These are phyloP conservation scores for Xylaria longipes DNA, from an alignment of 495 filamentous ascomycete genomes.

Conservation along the genomic window DNA sequence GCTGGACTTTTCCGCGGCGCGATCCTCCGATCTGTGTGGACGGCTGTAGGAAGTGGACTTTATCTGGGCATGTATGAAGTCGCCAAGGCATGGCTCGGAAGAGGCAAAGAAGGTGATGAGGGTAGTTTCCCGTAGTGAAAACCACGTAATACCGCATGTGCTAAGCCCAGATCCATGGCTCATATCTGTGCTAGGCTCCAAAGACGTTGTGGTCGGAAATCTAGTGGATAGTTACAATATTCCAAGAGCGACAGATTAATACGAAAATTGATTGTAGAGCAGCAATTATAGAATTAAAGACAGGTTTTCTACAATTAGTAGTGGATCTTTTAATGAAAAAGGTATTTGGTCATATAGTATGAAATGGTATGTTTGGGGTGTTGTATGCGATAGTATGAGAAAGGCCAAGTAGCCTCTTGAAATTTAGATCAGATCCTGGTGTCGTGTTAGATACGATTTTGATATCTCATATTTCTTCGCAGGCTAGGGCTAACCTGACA, in stretches of 20 bases:
- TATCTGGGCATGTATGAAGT: slow-evolving; percentile 89
- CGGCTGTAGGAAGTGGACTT: slow-evolving; percentile 77
- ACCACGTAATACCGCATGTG: neutral
- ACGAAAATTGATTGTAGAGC: neutral
- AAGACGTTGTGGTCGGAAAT: neutral
- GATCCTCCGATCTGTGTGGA: slow-evolving; percentile 76
- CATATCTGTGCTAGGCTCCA: slow-evolving; percentile 1
- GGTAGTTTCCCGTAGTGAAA: slow-evolving; percentile 15
- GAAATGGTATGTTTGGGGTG: neutral
- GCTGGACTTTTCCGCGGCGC: slow-evolving; percentile 81
- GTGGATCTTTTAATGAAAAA: neutral
- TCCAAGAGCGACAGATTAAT: neutral
- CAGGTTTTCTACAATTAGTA: neutral
- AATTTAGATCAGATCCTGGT: slow-evolving; percentile 7
- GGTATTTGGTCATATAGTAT: neutral
- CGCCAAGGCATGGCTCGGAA: slow-evolving; percentile 70
- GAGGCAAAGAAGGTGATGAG: slow-evolving; percentile 45
- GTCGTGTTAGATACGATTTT: neutral
- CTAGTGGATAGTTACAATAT: neutral
- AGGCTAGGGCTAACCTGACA: neutral
- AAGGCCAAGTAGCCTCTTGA: neutral
- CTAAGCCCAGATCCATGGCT: neutral
- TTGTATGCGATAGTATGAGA: neutral
- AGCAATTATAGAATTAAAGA: neutral
- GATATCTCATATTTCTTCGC: neutral